A percentile compares a stretch with the other conserved stretches of the same genome.
These are phyloP conservation scores for Blastobotrys capitulatus DNA, from an alignment of 1,139 yeast species.

Conservation along the genomic window DNA sequence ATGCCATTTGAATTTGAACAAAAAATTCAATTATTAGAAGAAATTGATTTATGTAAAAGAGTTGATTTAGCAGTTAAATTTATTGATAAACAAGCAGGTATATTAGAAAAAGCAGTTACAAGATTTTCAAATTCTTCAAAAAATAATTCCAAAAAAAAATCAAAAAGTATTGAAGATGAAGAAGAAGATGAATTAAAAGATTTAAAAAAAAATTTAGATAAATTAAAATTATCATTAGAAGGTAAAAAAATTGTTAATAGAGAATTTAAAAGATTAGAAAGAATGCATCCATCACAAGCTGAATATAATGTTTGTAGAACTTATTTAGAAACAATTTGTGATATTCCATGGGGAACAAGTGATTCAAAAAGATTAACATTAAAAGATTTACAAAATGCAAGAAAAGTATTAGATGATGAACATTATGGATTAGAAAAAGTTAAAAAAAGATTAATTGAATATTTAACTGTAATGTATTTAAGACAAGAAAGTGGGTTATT, in stretches of 20 bases:
- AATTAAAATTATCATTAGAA: constrained; percentile 30
- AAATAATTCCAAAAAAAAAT: not conserved
- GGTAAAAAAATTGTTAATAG: constrained; percentile 49
- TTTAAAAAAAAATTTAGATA: constrained; percentile 27
- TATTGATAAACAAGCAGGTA: constrained; percentile 18
- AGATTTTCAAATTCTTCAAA: constrained; percentile 1
- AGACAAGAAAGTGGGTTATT: constrained; percentile 30
- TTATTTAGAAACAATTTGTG: constrained; percentile 64
- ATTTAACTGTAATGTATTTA: constrained; percentile 69
- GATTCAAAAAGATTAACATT: constrained; percentile 29
- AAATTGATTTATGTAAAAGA: constrained; percentile 26
- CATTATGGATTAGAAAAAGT: constrained; percentile 83
- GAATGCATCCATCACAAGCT: constrained; percentile 61
- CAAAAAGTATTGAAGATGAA: constrained; percentile 29
- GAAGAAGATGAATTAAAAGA: constrained; percentile 32
- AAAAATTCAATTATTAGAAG: constrained; percentile 29
- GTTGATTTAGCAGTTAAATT: constrained; percentile 25
- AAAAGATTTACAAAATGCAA: constrained; percentile 51
- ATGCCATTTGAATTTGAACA: constrained; percentile 32
- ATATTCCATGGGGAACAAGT: constrained; percentile 44
- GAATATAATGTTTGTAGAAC: constrained; percentile 70
- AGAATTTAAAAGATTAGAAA: constrained; percentile 56
- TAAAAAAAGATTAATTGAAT: constrained; percentile 75
- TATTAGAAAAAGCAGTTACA: constrained; percentile 13
- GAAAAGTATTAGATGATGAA: constrained; percentile 61